A percentile compares a stretch with the other conserved stretches of the same genome.
phyloP scores from a whole-genome alignment of 768 basidiomycete genomes.

The Arthromyces matolae region DNA sequence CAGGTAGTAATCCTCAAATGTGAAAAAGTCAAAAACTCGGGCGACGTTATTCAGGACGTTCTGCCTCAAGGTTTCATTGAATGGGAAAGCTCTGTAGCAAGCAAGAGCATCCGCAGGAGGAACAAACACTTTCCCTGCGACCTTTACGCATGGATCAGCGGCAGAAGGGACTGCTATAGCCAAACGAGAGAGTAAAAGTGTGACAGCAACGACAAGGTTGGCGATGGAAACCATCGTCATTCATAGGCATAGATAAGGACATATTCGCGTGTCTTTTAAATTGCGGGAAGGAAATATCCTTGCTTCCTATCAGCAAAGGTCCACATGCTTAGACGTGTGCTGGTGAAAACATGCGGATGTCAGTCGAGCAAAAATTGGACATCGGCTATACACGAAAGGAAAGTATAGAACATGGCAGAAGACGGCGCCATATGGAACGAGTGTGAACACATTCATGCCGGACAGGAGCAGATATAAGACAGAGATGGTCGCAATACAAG shows the following conservation, averaged over 20 bases:
- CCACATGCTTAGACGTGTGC: slow-evolving; percentile 4
- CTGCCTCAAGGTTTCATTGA: slow-evolving; percentile 52
- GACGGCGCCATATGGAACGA: slow-evolving; percentile 3
- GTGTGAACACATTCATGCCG: not conserved
- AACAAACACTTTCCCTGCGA: slow-evolving; percentile 41
- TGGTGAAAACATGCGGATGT: not conserved
- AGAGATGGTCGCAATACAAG: too few relatives aligned
- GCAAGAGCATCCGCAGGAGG: slow-evolving; percentile 53
- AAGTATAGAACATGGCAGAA: not conserved
- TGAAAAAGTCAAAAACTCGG: slow-evolving; percentile 50
- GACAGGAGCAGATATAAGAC: not conserved
- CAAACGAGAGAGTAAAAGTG: slow-evolving; percentile 9
- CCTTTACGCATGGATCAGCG: slow-evolving; percentile 36
- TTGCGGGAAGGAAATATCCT: not conserved
- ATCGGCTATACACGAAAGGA: slow-evolving; percentile 2
- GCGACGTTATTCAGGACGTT: slow-evolving; percentile 47
- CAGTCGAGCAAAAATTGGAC: not conserved
- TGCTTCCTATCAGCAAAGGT: not conserved
- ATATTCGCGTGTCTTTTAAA: not conserved
- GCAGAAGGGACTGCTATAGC: slow-evolving; percentile 22
- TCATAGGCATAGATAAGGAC: not conserved
- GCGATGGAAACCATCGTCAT: slow-evolving; percentile 3
- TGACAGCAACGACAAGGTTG: not conserved
- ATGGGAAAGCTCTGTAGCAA: slow-evolving; percentile 54
- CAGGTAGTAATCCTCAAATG: slow-evolving; percentile 50